Conservation (phyloP, 1,284 basidiomycete species). For the Amylostereum chailletii region DNA sequence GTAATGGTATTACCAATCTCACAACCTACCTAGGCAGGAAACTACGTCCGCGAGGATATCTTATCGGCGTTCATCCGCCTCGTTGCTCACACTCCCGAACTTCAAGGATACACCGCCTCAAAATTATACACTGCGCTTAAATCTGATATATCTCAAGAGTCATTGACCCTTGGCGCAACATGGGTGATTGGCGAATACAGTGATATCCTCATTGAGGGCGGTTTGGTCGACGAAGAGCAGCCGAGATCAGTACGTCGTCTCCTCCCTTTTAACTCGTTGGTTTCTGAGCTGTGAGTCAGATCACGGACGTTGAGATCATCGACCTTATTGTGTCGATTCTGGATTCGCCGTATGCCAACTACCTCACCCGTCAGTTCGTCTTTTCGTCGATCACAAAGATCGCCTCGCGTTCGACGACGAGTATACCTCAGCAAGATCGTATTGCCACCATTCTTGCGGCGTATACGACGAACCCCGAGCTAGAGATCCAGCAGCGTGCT, state of each 20-base stretch:
- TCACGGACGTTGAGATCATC: constrained; percentile 75
- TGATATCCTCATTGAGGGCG: constrained; percentile 82
- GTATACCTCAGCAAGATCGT: constrained; percentile 63
- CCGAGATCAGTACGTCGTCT: constrained; percentile 50
- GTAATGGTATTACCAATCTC: constrained; percentile 3
- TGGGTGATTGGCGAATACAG: constrained; percentile 99
- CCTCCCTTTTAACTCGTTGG: neutral
- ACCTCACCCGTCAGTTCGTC: constrained; percentile 88
- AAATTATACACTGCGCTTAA: constrained; percentile 86
- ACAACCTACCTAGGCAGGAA: constrained; percentile 68
- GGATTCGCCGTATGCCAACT: constrained; percentile 92
- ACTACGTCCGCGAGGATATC: constrained; percentile 96
- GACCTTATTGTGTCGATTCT: constrained; percentile 85
- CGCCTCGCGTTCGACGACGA: constrained; percentile 65
- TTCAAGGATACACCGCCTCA: constrained; percentile 94
- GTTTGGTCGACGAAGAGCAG: constrained; percentile 84
- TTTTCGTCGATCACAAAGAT: constrained; percentile 90
- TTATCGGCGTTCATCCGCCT: constrained; percentile 92
- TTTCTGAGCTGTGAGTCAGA: constrained; percentile 27
- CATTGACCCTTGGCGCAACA: constrained; percentile 84
- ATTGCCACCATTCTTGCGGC: constrained; percentile 69
- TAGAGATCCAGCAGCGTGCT: constrained; percentile 93
- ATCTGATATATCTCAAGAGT: constrained; percentile 93
- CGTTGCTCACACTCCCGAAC: constrained; percentile 93
- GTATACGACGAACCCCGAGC: constrained; percentile 80